Percentiles rank a stretch among this genome's conserved stretches.
Conservation (phyloP, 1,284 basidiomycete genomes). For the Sporisorium graminicola region DNA sequence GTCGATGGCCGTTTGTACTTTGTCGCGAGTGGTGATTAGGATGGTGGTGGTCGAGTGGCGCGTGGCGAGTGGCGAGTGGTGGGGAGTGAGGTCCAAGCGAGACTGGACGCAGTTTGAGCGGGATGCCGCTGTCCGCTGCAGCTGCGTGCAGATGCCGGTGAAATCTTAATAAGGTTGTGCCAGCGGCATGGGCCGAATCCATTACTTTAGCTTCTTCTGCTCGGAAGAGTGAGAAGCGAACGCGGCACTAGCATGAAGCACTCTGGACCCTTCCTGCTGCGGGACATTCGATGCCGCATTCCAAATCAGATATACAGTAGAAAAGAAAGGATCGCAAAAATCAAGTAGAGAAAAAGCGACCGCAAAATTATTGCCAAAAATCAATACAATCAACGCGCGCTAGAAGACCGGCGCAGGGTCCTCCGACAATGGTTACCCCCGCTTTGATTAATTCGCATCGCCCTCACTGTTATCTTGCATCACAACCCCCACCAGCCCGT, state of each 20-base stretch:
- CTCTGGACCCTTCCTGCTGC: background rate
- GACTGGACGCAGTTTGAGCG: background rate
- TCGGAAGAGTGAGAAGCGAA: background rate
- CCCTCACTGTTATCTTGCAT: too few relatives aligned
- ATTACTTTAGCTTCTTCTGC: background rate
- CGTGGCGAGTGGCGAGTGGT: background rate
- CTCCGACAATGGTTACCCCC: constrained; percentile 15
- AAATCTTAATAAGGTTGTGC: background rate
- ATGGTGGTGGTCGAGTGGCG: constrained; percentile 1
- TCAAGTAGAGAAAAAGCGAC: background rate
- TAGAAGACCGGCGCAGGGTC: constrained; percentile 21
- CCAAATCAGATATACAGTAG: too few relatives aligned
- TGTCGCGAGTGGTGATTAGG: background rate
- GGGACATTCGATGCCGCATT: background rate
- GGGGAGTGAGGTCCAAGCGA: background rate
- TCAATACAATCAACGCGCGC: background rate
- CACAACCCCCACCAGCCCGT: background rate
- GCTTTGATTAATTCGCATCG: background rate
- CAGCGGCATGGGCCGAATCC: background rate
- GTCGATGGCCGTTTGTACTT: background rate
- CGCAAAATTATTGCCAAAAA: background rate
- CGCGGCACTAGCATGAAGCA: background rate
- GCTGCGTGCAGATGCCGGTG: background rate
- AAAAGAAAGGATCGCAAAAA: background rate
- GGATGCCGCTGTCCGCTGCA: background rate